A percentile compares a stretch with the other conserved stretches of the same genome.
Evolutionary conservation across 1,284 basidiomycete species (phyloP).

Genomic region (Puccinia triticina): DNA sequence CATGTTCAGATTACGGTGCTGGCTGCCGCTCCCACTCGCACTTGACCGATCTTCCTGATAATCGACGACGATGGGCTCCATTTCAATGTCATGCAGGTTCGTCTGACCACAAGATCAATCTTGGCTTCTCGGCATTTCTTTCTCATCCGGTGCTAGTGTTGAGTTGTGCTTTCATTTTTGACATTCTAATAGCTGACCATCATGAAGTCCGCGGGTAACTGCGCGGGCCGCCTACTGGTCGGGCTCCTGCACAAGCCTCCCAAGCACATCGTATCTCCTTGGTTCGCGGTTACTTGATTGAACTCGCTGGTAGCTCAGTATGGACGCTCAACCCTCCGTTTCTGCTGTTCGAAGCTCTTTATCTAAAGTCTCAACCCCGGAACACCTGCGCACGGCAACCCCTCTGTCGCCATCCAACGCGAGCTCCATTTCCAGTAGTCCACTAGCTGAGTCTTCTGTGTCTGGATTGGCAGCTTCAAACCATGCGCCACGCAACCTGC

Average conservation of each 20-base stretch:
- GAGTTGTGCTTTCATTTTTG: background rate
- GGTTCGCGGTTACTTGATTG: background rate
- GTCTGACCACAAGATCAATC: constrained; percentile 17
- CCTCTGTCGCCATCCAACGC: background rate
- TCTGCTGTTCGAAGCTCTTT: background rate
- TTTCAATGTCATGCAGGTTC: no score
- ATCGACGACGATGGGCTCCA: no score
- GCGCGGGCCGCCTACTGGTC: background rate
- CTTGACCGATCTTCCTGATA: no score
- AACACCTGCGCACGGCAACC: background rate
- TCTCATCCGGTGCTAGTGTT: constrained; percentile 19
- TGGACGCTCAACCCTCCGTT: background rate
- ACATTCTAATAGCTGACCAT: background rate
- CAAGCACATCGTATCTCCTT: background rate
- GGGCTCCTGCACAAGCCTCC: background rate
- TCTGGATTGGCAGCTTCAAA: background rate
- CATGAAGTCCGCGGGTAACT: background rate
- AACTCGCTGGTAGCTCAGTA: background rate
- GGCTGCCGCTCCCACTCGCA: no score
- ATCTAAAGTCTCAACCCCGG: background rate
- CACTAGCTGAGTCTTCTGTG: constrained; percentile 3
- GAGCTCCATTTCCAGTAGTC: constrained; percentile 22
- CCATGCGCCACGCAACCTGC: background rate
- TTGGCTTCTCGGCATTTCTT: constrained; percentile 6
- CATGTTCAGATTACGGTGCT: no score